phyloP scores from a whole-genome alignment of 2,329 filamentous ascomycete genomes.

The Didymosphaeria variabile region DNA sequence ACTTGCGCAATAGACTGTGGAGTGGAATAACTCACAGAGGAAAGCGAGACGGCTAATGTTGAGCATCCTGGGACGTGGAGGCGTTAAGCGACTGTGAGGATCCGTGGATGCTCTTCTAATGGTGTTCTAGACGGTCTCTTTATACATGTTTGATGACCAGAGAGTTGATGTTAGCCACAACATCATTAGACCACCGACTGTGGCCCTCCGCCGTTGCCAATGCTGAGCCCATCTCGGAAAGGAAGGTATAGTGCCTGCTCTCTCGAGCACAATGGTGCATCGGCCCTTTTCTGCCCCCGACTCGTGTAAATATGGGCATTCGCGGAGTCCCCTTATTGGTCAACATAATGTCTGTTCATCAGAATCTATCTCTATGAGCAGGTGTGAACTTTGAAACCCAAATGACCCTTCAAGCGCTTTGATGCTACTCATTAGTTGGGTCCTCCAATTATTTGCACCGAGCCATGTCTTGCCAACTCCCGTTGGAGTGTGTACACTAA shows the following conservation, averaged over 20 bases:
- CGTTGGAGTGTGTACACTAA: not conserved
- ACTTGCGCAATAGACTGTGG: too few relatives aligned
- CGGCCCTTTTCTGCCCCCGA: not conserved
- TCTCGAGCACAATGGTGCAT: not conserved
- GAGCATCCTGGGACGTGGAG: not conserved
- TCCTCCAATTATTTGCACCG: not conserved
- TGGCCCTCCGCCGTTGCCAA: constrained; percentile 10
- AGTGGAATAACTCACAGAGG: not conserved
- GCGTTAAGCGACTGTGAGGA: constrained; percentile 1
- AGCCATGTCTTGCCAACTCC: not conserved
- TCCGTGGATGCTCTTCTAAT: constrained; percentile 4
- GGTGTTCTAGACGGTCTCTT: not conserved
- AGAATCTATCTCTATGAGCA: not conserved
- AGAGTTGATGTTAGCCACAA: not conserved
- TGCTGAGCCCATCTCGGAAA: constrained; percentile 3
- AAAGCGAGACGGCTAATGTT: constrained; percentile 8
- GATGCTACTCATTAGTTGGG: not conserved
- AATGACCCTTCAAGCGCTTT: constrained; percentile 6
- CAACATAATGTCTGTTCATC: not conserved
- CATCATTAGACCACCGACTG: not conserved
- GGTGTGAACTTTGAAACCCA: not conserved
- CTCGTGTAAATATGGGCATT: not conserved
- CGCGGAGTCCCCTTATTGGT: not conserved
- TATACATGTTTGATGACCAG: not conserved
- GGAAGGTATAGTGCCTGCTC: constrained; percentile 5